These are phyloP conservation scores for Yamadazyma insecticola DNA, from an alignment of 805 yeast species.

Conservation along the genomic window DNA sequence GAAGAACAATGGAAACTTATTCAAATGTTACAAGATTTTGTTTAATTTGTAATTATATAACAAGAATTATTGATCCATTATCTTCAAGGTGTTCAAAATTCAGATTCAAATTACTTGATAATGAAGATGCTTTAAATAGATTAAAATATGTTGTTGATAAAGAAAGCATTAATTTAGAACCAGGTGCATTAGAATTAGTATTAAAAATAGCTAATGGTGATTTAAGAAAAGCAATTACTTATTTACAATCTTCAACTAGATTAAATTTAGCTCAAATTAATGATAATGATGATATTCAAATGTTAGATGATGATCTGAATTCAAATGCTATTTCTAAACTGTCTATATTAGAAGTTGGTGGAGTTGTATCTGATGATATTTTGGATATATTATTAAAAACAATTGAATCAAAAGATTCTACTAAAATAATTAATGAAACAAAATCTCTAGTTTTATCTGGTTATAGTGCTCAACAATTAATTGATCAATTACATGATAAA, in stretches of 20 bases:
- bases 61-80: slow-evolving; percentile 92
- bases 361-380: slow-evolving; percentile 55
- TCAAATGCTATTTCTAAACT: slow-evolving; percentile 33
- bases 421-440: slow-evolving; percentile 38
- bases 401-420: slow-evolving; percentile 20
- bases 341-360: slow-evolving; percentile 68
- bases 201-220: slow-evolving; percentile 82
- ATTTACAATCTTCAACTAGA: slow-evolving; percentile 72
- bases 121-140: slow-evolving; percentile 64
- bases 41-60: slow-evolving; percentile 91
- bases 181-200: slow-evolving; percentile 56
- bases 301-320: slow-evolving; percentile 19
- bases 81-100: slow-evolving; percentile 97
- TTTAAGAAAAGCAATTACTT: slow-evolving; percentile 87
- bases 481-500: slow-evolving; percentile 66
- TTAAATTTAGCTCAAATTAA: slow-evolving; percentile 3
- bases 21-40: slow-evolving; percentile 89
- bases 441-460: slow-evolving; percentile 56
- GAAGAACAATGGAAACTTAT: slow-evolving; percentile 84
- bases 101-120: slow-evolving; percentile 76
- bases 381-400: slow-evolving; percentile 39
- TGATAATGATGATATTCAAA: slow-evolving; percentile 20
- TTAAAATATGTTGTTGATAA: slow-evolving; percentile 53
- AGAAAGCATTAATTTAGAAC: slow-evolving; percentile 32
- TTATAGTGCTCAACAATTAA: slow-evolving; percentile 72